Conservation (phyloP, 2,329 filamentous ascomycete species). For the Pseudocercospora musae region DNA sequence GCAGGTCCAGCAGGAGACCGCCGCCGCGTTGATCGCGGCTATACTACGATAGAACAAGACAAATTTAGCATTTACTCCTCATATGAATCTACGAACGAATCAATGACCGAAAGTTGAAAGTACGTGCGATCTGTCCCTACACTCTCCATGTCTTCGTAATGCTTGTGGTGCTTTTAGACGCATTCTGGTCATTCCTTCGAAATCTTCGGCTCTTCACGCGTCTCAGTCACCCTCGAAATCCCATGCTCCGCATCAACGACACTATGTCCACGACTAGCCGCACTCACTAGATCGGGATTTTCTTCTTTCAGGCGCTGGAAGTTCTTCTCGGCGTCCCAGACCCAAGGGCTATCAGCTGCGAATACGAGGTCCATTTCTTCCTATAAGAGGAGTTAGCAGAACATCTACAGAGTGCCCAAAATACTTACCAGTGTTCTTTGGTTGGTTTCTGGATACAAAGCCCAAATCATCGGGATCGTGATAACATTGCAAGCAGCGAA, state of each 20-base stretch:
- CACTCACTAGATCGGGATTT: constrained; percentile 44
- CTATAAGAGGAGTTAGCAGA: neutral
- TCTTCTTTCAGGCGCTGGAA: constrained; percentile 62
- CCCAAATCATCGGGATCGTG: constrained; percentile 68
- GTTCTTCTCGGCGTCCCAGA: constrained; percentile 66
- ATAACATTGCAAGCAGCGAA: constrained; percentile 67
- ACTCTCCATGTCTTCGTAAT: no score
- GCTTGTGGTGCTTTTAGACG: no score
- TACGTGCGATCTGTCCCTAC: no score
- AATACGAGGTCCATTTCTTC: constrained; percentile 76
- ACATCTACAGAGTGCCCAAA: neutral
- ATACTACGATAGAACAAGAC: neutral
- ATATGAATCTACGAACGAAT: no score
- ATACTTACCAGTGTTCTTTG: constrained; percentile 57
- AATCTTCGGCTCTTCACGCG: constrained; percentile 18
- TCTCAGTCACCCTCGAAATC: constrained; percentile 13
- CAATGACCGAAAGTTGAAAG: no score
- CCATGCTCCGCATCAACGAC: constrained; percentile 28
- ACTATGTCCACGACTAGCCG: constrained; percentile 30
- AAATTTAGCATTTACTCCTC: no score
- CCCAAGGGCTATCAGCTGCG: constrained; percentile 63
- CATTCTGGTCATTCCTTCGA: no score
- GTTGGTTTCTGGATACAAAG: constrained; percentile 68
- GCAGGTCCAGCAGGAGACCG: no score
- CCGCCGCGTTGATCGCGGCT: neutral